Evolutionary conservation across 2,329 filamentous ascomycete genomes (phyloP).

Genomic region (Penicillium sp.): DNA sequence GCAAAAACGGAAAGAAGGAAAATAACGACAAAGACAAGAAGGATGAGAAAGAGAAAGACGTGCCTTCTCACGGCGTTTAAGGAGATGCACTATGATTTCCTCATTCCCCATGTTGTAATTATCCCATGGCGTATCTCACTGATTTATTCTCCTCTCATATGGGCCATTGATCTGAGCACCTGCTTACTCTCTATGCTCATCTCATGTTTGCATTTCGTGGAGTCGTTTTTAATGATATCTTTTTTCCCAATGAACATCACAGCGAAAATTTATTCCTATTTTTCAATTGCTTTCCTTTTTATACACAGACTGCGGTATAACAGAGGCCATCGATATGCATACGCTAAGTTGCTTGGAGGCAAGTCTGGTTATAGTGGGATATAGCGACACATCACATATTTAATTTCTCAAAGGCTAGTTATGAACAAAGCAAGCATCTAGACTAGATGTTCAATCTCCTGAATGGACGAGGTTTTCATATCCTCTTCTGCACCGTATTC

Average conservation of each 20-base stretch:
- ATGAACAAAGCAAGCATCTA: too few relatives aligned
- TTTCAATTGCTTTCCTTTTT: neutral
- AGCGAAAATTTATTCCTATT: neutral
- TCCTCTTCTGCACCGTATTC: too few relatives aligned
- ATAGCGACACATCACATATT: neutral
- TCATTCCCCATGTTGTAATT: neutral
- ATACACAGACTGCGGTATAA: neutral
- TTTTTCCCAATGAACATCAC: neutral
- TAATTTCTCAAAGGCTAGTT: too few relatives aligned
- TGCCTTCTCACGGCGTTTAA: neutral
- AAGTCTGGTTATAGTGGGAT: neutral
- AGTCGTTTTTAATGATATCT: neutral
- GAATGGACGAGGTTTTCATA: too few relatives aligned
- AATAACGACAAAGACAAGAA: neutral
- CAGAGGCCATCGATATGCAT: too few relatives aligned
- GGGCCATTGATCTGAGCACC: neutral
- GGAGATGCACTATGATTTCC: neutral
- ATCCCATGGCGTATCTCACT: neutral
- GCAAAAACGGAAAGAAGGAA: neutral
- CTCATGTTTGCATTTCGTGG: constrained; percentile 1
- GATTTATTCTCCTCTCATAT: neutral
- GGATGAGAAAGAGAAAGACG: neutral
- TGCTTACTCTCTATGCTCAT: neutral
- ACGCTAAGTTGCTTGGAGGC: too few relatives aligned
- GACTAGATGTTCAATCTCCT: too few relatives aligned